These are phyloP conservation scores for Ramalina intermedia DNA, from an alignment of 495 filamentous ascomycete species.

Conservation along the genomic window DNA sequence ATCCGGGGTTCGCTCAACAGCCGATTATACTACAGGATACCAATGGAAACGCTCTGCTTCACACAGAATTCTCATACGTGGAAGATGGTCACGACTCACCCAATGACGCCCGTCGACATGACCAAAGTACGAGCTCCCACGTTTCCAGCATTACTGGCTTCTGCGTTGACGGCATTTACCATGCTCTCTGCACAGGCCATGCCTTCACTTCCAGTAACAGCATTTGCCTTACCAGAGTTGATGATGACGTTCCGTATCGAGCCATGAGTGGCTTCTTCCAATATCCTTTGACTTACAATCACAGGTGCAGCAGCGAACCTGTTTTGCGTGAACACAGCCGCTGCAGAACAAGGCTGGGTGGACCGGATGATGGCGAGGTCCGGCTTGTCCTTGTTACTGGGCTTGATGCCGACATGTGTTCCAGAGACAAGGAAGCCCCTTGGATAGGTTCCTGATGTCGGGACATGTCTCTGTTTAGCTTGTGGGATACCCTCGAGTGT, in stretches of 20 bases:
- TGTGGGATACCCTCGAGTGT: slow-evolving; percentile 44
- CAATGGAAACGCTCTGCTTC: too few relatives aligned
- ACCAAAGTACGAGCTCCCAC: slow-evolving; percentile 53
- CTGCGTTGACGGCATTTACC: slow-evolving; percentile 54
- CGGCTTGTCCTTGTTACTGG: slow-evolving; percentile 71
- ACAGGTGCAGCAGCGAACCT: slow-evolving; percentile 96
- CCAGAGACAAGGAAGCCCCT: slow-evolving; percentile 79
- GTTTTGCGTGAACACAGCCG: slow-evolving; percentile 94
- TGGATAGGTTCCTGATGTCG: slow-evolving; percentile 71
- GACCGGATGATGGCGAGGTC: slow-evolving; percentile 85
- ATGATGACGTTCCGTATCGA: slow-evolving; percentile 73
- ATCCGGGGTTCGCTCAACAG: too few relatives aligned
- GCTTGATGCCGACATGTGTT: slow-evolving; percentile 87
- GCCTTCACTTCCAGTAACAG: slow-evolving; percentile 85
- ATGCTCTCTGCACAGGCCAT: slow-evolving; percentile 78
- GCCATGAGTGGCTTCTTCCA: slow-evolving; percentile 48
- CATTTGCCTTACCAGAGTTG: slow-evolving; percentile 96
- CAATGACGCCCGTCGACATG: slow-evolving; percentile 98
- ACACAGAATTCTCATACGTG: too few relatives aligned
- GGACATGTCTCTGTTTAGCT: slow-evolving; percentile 76
- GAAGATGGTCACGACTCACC: slow-evolving; percentile 15
- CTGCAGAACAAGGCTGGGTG: slow-evolving; percentile 75
- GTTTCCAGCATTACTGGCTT: not conserved
- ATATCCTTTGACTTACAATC: slow-evolving; percentile 58
- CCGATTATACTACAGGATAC: too few relatives aligned